These are phyloP conservation scores for Kluyveromyces sp. DNA, from an alignment of 1,139 yeast species.

Conservation along the genomic window DNA sequence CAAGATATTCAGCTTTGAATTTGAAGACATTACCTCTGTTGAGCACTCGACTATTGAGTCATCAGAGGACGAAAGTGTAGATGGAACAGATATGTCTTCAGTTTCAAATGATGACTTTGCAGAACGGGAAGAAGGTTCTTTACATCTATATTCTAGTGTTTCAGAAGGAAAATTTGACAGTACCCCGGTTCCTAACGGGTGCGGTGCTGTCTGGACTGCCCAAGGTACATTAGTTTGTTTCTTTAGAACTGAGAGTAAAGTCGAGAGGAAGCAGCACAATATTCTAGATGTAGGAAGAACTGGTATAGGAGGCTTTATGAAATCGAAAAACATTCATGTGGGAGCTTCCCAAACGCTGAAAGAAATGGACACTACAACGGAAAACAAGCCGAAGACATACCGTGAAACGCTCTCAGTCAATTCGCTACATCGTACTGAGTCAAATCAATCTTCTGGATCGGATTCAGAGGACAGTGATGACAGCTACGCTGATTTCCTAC, in stretches of 20 bases:
- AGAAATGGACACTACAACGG: neutral
- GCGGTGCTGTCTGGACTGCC: conserved; percentile 85
- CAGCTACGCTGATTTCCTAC: conserved; percentile 36
- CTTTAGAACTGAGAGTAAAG: conserved; percentile 50
- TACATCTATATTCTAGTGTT: conserved; percentile 9
- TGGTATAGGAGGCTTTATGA: conserved; percentile 35
- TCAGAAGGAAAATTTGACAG: conserved; percentile 47
- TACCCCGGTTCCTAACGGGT: conserved; percentile 86
- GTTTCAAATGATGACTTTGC: conserved; percentile 24
- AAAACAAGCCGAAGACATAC: conserved; percentile 23
- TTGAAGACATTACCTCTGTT: conserved; percentile 24
- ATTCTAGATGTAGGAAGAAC: conserved; percentile 37
- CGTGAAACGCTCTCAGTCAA: conserved; percentile 20
- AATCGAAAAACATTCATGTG: conserved; percentile 20
- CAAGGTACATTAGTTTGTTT: conserved; percentile 77
- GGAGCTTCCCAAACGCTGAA: neutral
- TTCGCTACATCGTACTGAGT: conserved; percentile 9
- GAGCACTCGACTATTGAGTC: conserved; percentile 26
- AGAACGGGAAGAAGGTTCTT: conserved; percentile 17
- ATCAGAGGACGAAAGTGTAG: conserved; percentile 23
- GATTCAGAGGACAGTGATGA: conserved; percentile 32
- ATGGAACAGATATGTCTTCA: conserved; percentile 17
- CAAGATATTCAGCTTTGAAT: conserved; percentile 24
- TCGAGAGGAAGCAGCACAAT: conserved; percentile 31
- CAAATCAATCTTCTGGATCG: conserved; percentile 23